Base-by-base conservation (phyloP, 1,139 yeast species). In the Zygosaccharomyces sapae region DNA sequence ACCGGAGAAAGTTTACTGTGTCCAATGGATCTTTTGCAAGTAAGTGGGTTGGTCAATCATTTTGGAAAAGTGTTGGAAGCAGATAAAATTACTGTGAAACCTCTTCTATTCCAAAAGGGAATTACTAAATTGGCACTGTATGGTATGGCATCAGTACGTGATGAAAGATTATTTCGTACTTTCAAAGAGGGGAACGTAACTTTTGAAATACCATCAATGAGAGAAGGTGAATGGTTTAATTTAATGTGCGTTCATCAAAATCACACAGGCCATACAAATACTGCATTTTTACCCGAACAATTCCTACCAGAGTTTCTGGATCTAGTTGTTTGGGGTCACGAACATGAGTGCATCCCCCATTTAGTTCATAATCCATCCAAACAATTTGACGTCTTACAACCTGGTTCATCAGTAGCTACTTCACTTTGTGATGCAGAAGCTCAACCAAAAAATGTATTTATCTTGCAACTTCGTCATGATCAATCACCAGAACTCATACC, bases 321-420 rank as follows among this genome's bases (percentile, higher is more conserved):
- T 61, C 73, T 92, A 49, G 80, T 92, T 0, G 70, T 89, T 2
- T 92, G 99, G 99, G 99, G 98, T 7, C 99, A 92, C 65, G 99
- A 92, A 63, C 99, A 92, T 67, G 97, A 92, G 63, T 89, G 97
- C 60, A 74, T 84, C 5, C 86, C 92, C 1, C 80, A 78, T 52
- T 82, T 96, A 0, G 74, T 71, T 0, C 72, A 71, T 40, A 89
- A 88, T 61, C 76, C 85, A 0, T 77, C 77, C 19, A 81, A 80
- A 24, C 83, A 82, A 1, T 88, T 90, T 62, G 81, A 81, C 51
- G 89, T 90, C 0, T 72, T 94, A 38, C 96, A 90, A 63, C 95
- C 96, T 0, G 99, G 99, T 0, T 87, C 96, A 1, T 86, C 96
- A 0, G 86, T 92, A 13, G 97, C 96, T 0, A 92, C 99, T 0